Evolutionary conservation across 2,329 filamentous ascomycete species (phyloP).

Genomic region (Eutypa lata): DNA sequence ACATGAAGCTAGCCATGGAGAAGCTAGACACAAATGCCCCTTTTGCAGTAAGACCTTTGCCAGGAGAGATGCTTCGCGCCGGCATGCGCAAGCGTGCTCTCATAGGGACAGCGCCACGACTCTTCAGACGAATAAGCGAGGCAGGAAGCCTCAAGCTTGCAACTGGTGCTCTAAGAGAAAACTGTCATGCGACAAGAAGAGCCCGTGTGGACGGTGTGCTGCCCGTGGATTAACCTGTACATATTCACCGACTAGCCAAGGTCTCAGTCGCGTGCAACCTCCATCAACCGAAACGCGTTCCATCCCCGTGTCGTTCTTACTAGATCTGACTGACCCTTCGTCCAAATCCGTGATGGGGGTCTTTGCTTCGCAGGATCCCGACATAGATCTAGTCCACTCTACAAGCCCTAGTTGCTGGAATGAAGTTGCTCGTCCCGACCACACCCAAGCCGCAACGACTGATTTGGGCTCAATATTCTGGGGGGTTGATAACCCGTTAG

Average conservation of each 20-base stretch:
- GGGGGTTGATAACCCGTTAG: too few species aligned
- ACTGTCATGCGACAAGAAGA: slow-evolving; percentile 2
- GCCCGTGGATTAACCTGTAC: slow-evolving; percentile 5
- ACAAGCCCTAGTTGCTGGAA: neutral
- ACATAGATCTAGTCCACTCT: slow-evolving; percentile 3
- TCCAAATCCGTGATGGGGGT: too few species aligned
- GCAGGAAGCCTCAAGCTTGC: slow-evolving; percentile 5
- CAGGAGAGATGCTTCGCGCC: slow-evolving; percentile 4
- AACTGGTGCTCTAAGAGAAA: slow-evolving; percentile 7
- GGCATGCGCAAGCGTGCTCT: slow-evolving; percentile 6
- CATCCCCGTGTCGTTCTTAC: slow-evolving; percentile 6
- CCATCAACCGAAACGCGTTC: neutral
- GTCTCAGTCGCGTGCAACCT: neutral
- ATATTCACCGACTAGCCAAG: slow-evolving; percentile 4
- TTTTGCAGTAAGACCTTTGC: slow-evolving; percentile 4
- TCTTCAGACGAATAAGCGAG: slow-evolving; percentile 2
- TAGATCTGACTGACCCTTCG: slow-evolving; percentile 4
- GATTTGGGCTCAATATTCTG: too few species aligned
- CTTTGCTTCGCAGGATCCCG: slow-evolving; percentile 3
- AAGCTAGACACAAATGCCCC: neutral
- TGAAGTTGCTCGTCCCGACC: too few species aligned
- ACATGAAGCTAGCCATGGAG: neutral
- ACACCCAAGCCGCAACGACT: too few species aligned
- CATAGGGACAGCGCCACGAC: neutral
- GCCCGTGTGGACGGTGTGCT: slow-evolving; percentile 3